Evolutionary conservation across 2,329 filamentous ascomycete genomes (phyloP).

Genomic region (Epichloe bromicola): DNA sequence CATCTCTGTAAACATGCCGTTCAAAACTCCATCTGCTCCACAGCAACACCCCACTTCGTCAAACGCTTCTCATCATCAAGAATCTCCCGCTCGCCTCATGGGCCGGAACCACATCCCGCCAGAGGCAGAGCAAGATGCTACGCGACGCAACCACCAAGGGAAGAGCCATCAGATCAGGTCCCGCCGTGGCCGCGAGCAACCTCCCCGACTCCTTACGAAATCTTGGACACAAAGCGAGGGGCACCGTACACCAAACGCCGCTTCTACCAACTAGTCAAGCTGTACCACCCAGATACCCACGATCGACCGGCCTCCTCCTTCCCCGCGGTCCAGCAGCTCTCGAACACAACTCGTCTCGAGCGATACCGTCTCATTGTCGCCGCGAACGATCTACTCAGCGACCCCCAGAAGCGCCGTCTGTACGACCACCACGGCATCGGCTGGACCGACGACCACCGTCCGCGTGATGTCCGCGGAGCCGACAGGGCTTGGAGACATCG

Average conservation of each 20-base stretch:
- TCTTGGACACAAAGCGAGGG: constrained; percentile 48
- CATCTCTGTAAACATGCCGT: not conserved
- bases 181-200: constrained; percentile 33
- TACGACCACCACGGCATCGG: constrained; percentile 77
- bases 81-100: not conserved
- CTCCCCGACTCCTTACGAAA: constrained; percentile 76
- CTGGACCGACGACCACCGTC: constrained; percentile 49
- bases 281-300: constrained; percentile 80
- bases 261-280: constrained; percentile 86
- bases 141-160: not conserved
- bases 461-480: constrained; percentile 34
- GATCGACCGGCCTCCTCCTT: constrained; percentile 8
- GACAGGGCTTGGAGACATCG: constrained; percentile 36
- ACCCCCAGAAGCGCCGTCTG: constrained; percentile 61
- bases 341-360: constrained; percentile 58
- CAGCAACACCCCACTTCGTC: not conserved
- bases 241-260: constrained; percentile 68
- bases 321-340: constrained; percentile 8
- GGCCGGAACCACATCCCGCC: not conserved
- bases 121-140: not conserved
- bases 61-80: not conserved
- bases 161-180: not conserved
- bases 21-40: not conserved
- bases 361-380: constrained; percentile 81
- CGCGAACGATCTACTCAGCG: constrained; percentile 77